Percentiles rank a stretch among this genome's conserved stretches.
Evolutionary conservation across 176 grass and related monocot species (phyloP).

Genomic region (Musa troglodytarum): DNA sequence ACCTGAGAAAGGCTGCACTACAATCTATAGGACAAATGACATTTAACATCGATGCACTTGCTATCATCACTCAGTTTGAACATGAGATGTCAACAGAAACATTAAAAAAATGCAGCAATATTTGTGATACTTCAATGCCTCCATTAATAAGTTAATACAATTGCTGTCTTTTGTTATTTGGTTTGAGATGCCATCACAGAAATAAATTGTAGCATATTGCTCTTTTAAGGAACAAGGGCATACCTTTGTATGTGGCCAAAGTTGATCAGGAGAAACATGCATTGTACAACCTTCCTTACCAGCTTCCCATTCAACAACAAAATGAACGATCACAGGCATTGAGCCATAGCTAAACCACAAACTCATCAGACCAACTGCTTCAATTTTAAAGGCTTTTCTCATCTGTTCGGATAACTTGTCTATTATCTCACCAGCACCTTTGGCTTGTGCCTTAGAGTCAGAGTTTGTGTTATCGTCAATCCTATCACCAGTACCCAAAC

Average conservation of each 20-base stretch:
- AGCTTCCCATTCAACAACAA: conserved; percentile 98
- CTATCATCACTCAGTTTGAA: conserved; percentile 1
- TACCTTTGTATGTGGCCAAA: conserved; percentile 99
- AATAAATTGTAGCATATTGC: background rate
- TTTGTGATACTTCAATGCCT: background rate
- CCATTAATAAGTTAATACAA: background rate
- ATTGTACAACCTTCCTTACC: conserved; percentile 82
- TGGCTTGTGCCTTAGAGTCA: conserved; percentile 39
- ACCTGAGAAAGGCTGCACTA: background rate
- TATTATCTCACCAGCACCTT: conserved; percentile 38
- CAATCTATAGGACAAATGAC: background rate
- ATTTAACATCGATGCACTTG: background rate
- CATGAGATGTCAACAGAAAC: background rate
- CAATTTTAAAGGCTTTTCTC: conserved; percentile 92
- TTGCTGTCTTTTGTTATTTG: background rate
- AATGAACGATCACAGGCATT: conserved; percentile 83
- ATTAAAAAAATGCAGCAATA: background rate
- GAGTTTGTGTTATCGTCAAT: conserved; percentile 30
- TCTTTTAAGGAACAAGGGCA: background rate
- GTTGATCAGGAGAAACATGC: conserved; percentile 97
- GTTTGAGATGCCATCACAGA: background rate
- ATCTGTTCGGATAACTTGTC: conserved; percentile 82
- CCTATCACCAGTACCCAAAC: conserved; percentile 62
- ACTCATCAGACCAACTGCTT: conserved; percentile 93
- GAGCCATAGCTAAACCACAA: conserved; percentile 93